Percentiles rank a stretch among this genome's conserved stretches.
Conservation (phyloP, 352 stramenopile genomes). For the Globisporangium solare region DNA sequence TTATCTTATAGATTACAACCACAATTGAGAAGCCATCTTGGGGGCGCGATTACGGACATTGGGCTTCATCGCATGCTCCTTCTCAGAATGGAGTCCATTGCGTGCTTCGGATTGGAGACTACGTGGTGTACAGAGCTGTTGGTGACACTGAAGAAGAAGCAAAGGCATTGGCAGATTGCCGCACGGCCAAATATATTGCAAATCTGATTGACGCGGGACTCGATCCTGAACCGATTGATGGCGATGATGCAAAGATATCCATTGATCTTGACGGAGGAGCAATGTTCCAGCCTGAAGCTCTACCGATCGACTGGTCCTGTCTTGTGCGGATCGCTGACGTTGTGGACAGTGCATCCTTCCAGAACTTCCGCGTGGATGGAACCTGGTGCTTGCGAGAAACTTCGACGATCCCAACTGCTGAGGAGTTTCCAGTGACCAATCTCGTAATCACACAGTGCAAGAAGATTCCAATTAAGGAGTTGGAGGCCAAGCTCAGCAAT, state of each 20-base stretch:
- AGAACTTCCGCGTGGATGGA: slow-evolving; percentile 57
- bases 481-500: slow-evolving; percentile 41
- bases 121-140: slow-evolving; percentile 46
- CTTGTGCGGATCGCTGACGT: slow-evolving; percentile 47
- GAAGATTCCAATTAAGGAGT: slow-evolving; percentile 31
- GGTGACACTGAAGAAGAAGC: slow-evolving; percentile 48
- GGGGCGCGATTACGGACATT: slow-evolving; percentile 3
- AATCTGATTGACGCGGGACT: slow-evolving; percentile 70
- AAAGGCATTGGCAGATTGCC: slow-evolving; percentile 40
- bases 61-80: not conserved
- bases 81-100: slow-evolving; percentile 21
- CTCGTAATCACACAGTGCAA: slow-evolving; percentile 36
- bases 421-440: slow-evolving; percentile 21
- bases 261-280: slow-evolving; percentile 17
- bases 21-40: slow-evolving; percentile 25
- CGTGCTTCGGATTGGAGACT: slow-evolving; percentile 34
- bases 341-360: slow-evolving; percentile 25
- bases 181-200: slow-evolving; percentile 52
- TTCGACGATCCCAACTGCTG: slow-evolving; percentile 2
- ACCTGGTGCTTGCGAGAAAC: slow-evolving; percentile 33
- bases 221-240: slow-evolving; percentile 36
- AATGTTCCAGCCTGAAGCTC: not conserved
- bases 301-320: slow-evolving; percentile 42
- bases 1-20: slow-evolving; percentile 31
- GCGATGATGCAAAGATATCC: slow-evolving; percentile 32